phyloP scores from a whole-genome alignment of 148 eudicot genomes.

The Persicaria tinctoria region DNA sequence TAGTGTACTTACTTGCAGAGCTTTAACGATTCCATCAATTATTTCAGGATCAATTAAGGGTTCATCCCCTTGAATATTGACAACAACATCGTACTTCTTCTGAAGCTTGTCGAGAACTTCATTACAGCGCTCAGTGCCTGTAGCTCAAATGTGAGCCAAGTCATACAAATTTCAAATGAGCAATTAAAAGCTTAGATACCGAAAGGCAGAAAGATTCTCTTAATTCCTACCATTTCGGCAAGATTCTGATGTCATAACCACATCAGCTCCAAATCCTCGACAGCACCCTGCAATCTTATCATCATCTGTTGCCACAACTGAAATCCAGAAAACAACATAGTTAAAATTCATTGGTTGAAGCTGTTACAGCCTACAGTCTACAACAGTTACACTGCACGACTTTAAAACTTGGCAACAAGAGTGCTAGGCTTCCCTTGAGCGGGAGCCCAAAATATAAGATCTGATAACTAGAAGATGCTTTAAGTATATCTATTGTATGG shows the following conservation, averaged over 20 bases:
- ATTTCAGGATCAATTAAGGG: slow-evolving; percentile 94
- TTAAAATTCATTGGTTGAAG: not conserved
- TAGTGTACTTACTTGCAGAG: slow-evolving; percentile 55
- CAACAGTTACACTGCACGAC: not conserved
- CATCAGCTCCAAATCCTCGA: slow-evolving; percentile 93
- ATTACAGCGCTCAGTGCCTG: slow-evolving; percentile 90
- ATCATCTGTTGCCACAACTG: slow-evolving; percentile 99
- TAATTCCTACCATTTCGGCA: slow-evolving; percentile 63
- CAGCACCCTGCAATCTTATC: slow-evolving; percentile 91
- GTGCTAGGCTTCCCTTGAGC: not conserved
- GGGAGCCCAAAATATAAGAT: not conserved
- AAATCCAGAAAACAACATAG: slow-evolving; percentile 13
- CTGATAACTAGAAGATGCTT: not conserved
- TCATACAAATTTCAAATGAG: not conserved
- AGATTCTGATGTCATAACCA: slow-evolving; percentile 92
- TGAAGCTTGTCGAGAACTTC: slow-evolving; percentile 87
- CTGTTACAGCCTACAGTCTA: not conserved
- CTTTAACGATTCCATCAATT: slow-evolving; percentile 92
- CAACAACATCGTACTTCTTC: slow-evolving; percentile 84
- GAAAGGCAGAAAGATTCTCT: slow-evolving; percentile 1
- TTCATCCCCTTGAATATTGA: slow-evolving; percentile 97
- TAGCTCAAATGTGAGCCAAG: slow-evolving; percentile 1
- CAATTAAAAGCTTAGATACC: not conserved
- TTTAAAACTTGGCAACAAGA: not conserved
- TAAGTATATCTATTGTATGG: not conserved